A percentile compares a stretch with the other conserved stretches of the same genome.
phyloP scores from a whole-genome alignment of 331 rosid genomes.

The Ulmus americana region DNA sequence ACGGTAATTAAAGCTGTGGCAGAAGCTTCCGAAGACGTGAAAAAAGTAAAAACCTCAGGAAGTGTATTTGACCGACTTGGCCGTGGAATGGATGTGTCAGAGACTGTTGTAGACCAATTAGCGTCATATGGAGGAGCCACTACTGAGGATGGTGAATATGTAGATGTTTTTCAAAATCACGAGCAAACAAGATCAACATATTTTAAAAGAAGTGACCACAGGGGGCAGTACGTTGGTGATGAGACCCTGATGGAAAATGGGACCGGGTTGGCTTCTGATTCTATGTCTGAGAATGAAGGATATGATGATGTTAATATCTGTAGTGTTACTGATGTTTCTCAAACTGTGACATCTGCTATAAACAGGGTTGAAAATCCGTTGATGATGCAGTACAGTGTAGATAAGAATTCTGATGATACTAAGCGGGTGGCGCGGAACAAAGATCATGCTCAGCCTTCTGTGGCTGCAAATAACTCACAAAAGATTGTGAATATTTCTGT shows the following conservation, averaged over 20 bases:
- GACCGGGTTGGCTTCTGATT: slow-evolving; percentile 55
- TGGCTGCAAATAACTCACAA: slow-evolving; percentile 45
- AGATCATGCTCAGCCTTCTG: slow-evolving; percentile 42
- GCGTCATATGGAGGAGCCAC: slow-evolving; percentile 26
- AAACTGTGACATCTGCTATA: slow-evolving; percentile 43
- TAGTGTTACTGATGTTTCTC: slow-evolving; percentile 44
- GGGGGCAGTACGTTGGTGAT: slow-evolving; percentile 39
- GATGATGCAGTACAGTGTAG: slow-evolving; percentile 43
- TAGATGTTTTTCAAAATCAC: slow-evolving; percentile 35
- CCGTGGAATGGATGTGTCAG: slow-evolving; percentile 40
- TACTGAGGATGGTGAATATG: slow-evolving; percentile 33
- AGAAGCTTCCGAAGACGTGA: slow-evolving; percentile 91
- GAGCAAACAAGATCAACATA: slow-evolving; percentile 33
- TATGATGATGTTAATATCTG: slow-evolving; percentile 38
- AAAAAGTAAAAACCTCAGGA: slow-evolving; percentile 60
- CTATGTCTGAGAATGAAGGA: slow-evolving; percentile 58
- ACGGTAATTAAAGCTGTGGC: slow-evolving; percentile 82
- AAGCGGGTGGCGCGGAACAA: slow-evolving; percentile 32
- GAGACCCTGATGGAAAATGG: slow-evolving; percentile 40
- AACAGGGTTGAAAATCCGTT: slow-evolving; percentile 42
- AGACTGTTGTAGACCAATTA: slow-evolving; percentile 32
- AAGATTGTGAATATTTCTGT: slow-evolving; percentile 62
- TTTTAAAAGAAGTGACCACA: slow-evolving; percentile 33
- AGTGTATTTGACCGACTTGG: slow-evolving; percentile 95
- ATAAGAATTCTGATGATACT: slow-evolving; percentile 41